Evolutionary conservation across 192 early-diverging fungal genomes (phyloP).

Genomic region (Mortierella hygrophila): DNA sequence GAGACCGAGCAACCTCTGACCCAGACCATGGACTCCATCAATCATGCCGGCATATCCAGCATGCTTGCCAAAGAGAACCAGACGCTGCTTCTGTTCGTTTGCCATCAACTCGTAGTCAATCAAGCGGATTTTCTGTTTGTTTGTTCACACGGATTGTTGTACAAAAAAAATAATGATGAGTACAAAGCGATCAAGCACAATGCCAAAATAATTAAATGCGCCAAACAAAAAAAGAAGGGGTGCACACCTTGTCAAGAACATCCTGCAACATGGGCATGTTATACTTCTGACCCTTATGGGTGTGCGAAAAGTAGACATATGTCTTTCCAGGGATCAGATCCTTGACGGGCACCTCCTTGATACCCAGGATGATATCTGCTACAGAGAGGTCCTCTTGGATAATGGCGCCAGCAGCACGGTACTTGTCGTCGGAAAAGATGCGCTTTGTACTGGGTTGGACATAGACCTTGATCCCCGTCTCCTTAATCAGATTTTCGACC

Average conservation of each 20-base stretch:
- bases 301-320: slow-evolving; percentile 96
- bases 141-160: neutral
- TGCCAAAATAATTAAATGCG: neutral
- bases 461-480: slow-evolving; percentile 85
- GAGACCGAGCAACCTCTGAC: slow-evolving; percentile 88
- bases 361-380: slow-evolving; percentile 94
- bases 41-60: slow-evolving; percentile 98
- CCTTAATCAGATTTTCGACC: slow-evolving; percentile 85
- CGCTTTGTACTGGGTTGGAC: slow-evolving; percentile 96
- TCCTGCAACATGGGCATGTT: slow-evolving; percentile 93
- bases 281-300: slow-evolving; percentile 95
- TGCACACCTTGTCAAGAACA: slow-evolving; percentile 86
- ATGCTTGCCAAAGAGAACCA: slow-evolving; percentile 93
- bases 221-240: neutral
- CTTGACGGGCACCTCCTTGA: slow-evolving; percentile 93
- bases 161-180: neutral
- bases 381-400: slow-evolving; percentile 88
- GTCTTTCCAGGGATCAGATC: slow-evolving; percentile 90
- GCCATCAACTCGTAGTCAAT: slow-evolving; percentile 98
- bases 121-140: slow-evolving; percentile 79
- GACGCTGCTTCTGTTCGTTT: slow-evolving; percentile 76
- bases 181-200: neutral
- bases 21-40: slow-evolving; percentile 92
- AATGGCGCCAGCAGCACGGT: slow-evolving; percentile 85
- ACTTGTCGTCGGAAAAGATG: slow-evolving; percentile 90